Conservation (phyloP, 2,329 filamentous ascomycete genomes). For the Onygena corvina region DNA sequence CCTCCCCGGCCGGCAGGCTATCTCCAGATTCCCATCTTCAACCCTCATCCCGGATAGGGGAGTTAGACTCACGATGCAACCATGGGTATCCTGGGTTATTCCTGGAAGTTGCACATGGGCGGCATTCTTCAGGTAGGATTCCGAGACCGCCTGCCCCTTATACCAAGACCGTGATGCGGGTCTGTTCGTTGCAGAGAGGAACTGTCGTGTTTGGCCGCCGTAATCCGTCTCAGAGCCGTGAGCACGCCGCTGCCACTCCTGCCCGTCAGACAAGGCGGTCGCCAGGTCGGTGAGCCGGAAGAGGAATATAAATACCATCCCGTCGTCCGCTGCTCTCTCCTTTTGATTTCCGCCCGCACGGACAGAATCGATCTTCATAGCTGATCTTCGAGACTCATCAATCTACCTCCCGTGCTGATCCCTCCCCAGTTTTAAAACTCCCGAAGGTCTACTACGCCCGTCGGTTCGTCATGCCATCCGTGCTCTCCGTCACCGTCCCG, state of each 20-base stretch:
- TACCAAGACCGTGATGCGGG: background rate
- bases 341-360: background rate
- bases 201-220: background rate
- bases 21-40: background rate
- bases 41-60: background rate
- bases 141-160: constrained; percentile 1
- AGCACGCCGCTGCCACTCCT: background rate
- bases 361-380: constrained; percentile 2
- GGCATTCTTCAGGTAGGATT: constrained; percentile 6
- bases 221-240: constrained; percentile 5
- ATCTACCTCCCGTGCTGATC: background rate
- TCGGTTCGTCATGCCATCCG: background rate
- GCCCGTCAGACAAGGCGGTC: background rate
- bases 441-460: background rate
- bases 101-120: background rate
- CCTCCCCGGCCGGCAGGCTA: background rate
- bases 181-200: background rate
- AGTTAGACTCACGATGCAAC: background rate
- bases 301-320: constrained; percentile 60
- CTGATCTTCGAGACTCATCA: background rate
- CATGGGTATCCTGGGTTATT: background rate
- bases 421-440: background rate
- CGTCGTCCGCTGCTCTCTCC: constrained; percentile 54
- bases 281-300: constrained; percentile 15
- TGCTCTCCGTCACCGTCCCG: background rate